Evolutionary conservation across 768 basidiomycete species (phyloP).

Genomic region (Kwoniella shandongensis): DNA sequence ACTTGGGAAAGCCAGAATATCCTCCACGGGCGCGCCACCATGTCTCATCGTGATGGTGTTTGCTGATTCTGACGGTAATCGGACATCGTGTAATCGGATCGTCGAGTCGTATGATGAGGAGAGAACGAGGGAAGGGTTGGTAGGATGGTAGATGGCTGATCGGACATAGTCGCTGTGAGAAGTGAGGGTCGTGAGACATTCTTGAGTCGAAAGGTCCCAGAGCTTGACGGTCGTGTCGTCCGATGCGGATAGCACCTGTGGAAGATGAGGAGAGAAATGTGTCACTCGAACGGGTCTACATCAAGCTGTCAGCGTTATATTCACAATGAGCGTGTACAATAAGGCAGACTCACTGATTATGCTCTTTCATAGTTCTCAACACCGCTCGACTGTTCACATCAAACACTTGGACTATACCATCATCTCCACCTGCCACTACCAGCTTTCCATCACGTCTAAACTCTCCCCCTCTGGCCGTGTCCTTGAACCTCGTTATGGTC

Average conservation of each 20-base stretch:
- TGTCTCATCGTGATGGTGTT: constrained; percentile 64
- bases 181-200: constrained; percentile 71
- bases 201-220: constrained; percentile 92
- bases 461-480: constrained; percentile 82
- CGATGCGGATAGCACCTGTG: constrained; percentile 87
- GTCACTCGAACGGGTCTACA: constrained; percentile 81
- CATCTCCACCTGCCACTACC: constrained; percentile 91
- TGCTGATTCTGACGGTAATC: constrained; percentile 51
- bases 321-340: not conserved
- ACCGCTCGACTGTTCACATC: constrained; percentile 92
- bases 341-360: constrained; percentile 72
- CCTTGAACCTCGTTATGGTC: constrained; percentile 95
- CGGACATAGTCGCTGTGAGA: constrained; percentile 96
- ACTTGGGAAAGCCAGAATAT: constrained; percentile 88
- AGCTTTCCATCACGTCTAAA: constrained; percentile 93
- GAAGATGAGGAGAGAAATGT: constrained; percentile 77
- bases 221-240: constrained; percentile 92
- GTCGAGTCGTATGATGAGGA: constrained; percentile 96
- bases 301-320: not conserved
- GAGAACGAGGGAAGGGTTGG: constrained; percentile 78
- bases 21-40: constrained; percentile 72
- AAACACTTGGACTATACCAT: constrained; percentile 84
- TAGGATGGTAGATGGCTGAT: constrained; percentile 78
- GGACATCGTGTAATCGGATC: constrained; percentile 78
- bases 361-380: constrained; percentile 83